Percentiles rank a stretch among this genome's conserved stretches.
Conservation (phyloP, 805 yeast genomes). For the Huiozyma sinensis region DNA sequence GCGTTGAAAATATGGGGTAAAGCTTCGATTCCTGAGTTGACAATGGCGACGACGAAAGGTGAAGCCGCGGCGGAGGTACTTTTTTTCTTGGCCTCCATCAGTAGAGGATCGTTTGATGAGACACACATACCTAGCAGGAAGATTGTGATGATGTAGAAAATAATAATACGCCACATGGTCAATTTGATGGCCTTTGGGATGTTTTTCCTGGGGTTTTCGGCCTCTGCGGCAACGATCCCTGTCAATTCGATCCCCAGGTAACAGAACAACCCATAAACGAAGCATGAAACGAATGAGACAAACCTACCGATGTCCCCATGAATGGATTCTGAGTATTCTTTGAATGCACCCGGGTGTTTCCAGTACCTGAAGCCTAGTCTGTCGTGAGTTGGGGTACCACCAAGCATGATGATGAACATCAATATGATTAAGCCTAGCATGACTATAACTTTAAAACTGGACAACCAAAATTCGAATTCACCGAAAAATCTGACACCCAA, state of each 20-base stretch:
- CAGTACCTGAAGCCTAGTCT: conserved; percentile 65
- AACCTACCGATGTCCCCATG: conserved; percentile 43
- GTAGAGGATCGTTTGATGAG: conserved; percentile 42
- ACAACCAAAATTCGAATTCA: conserved; percentile 39
- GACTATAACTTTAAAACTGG: conserved; percentile 52
- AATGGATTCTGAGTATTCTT: conserved; percentile 32
- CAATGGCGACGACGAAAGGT: conserved; percentile 75
- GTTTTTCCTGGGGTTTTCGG: conserved; percentile 54
- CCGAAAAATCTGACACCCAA: conserved; percentile 36
- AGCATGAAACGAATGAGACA: conserved; percentile 49
- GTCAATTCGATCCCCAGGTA: conserved; percentile 61
- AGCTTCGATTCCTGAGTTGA: conserved; percentile 48
- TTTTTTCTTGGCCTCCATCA: conserved; percentile 40
- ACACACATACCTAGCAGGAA: conserved; percentile 61
- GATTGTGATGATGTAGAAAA: conserved; percentile 53
- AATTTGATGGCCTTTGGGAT: conserved; percentile 63
- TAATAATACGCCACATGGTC: conserved; percentile 56
- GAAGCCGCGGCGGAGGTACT: conserved; percentile 60
- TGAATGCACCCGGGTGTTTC: conserved; percentile 59
- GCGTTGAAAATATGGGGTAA: conserved; percentile 71
- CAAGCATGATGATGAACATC: conserved; percentile 54
- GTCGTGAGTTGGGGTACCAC: conserved; percentile 71
- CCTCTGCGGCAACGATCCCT: conserved; percentile 67
- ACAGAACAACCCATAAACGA: conserved; percentile 59
- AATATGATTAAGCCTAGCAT: conserved; percentile 57